Base-by-base conservation (phyloP, 257 asterid species). In the Thymus quinquecostatus region DNA sequence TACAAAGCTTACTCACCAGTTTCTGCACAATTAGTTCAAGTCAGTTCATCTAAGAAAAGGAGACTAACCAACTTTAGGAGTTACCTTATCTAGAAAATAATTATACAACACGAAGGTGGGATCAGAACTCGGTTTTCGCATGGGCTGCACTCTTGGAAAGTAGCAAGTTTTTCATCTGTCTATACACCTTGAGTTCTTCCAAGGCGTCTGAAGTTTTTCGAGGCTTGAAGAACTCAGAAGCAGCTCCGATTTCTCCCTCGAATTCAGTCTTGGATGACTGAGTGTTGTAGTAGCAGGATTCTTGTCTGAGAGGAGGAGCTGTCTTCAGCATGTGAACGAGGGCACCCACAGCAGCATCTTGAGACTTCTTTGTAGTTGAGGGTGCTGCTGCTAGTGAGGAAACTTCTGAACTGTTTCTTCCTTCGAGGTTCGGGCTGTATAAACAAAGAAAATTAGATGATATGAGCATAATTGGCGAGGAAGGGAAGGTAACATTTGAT, bases 301-400 rank as follows among this genome's bases (percentile, higher is more conserved):
- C 96, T 75, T 83, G 91, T 32, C 86, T 88, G 70, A 94, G 78
- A 49, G 97, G 93, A 71, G 96, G 96, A 71, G 97, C 98, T 4
- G 90, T 83, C 78, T 77, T 84, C 72, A 94, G 92, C 97, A 94
- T 86, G 85, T 91, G 96, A 73, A 91, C 96, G 11, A 94, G 91
- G 36, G 85, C 96, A 30, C 95, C 97, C 8, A 91, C 92, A 28
- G 97, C 96, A 6, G 97, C 86, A 43, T 91, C 98, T 73, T 89
- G 97, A 2, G 96, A 87, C 75, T 84, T 91, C 84, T 84, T 89
- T 47, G 66, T 69, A 28, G 84, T 59, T 47, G 89, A 77, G 33
- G 78, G 81, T 56, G 83, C 68, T 68, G 78, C 79, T 56, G 83
- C 68, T 68, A 79, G 95, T 1, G 91, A 78, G 59, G 84, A 84